Evolutionary conservation across 345 rosid species (phyloP).

Genomic region (Citrus trifoliata): DNA sequence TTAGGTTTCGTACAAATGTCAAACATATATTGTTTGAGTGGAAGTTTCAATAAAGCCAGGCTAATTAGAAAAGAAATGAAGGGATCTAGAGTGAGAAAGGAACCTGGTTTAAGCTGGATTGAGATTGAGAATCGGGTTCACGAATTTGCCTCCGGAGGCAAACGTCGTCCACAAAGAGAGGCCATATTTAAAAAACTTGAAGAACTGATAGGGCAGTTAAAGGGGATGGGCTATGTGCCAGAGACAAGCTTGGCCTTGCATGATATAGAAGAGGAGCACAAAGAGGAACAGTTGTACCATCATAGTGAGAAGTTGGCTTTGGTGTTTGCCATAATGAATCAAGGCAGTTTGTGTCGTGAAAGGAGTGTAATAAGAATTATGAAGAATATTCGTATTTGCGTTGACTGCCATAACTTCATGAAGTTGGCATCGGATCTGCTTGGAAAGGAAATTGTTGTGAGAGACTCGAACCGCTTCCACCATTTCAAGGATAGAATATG

Average conservation of each 20-base stretch:
- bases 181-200: conserved; percentile 46
- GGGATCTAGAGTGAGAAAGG: conserved; percentile 59
- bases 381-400: conserved; percentile 81
- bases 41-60: conserved; percentile 67
- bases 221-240: conserved; percentile 70
- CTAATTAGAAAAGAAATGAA: conserved; percentile 59
- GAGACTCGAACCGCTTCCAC: conserved; percentile 88
- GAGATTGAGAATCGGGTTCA: conserved; percentile 64
- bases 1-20: conserved; percentile 78
- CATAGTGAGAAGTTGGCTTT: conserved; percentile 91
- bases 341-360: conserved; percentile 19
- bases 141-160: conserved; percentile 79
- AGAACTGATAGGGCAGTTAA: conserved; percentile 50
- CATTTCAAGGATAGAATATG: conserved; percentile 57
- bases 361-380: conserved; percentile 46
- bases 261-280: conserved; percentile 74
- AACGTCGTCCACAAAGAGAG: conserved; percentile 53
- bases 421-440: conserved; percentile 65
- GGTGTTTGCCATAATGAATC: conserved; percentile 55
- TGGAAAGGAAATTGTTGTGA: conserved; percentile 62
- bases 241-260: conserved; percentile 65
- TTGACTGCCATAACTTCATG: conserved; percentile 93
- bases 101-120: conserved; percentile 89
- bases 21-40: conserved; percentile 66
- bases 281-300: conserved; percentile 61